Evolutionary conservation across 176 grass and related monocot species (phyloP), one percentile per base, ranked within the genome.

Genomic region (Aegilops longissima): DNA sequence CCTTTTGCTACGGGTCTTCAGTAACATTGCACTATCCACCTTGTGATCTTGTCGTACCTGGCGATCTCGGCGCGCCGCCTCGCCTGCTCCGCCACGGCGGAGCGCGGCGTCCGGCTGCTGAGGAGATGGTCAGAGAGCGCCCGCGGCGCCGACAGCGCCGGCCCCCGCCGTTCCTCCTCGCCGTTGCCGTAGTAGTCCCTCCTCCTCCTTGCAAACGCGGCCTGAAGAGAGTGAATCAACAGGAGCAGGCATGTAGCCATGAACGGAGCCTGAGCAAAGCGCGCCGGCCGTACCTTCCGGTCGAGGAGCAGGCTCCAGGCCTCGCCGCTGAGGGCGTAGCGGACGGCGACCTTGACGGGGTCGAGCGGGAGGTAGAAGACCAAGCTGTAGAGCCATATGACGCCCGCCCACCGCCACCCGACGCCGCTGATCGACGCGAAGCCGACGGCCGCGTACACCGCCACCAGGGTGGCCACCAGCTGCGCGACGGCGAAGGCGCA

Each of bases 351-450:
- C 85, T 98, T 95, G 85, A 98, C 85, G 45, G 86, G 71, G 83
- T 98, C 96, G 14, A 95, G 96, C 18, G 93, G 93, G 29, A 87
- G 56, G 47, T 98, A 98, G 81, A 87, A 93, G 13, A 89, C 69
- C 54, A 93, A 5, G 86, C 91, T 98, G 79, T 98, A 92, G 20
- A 98, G 67, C 93, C 95, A 98, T 79, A 93, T 92, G 68, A 89
- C 82, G 10, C 90, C 95, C 8, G 90, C 91, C 95, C 93, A 98
- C 14, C 93, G 86, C 93, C 95, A 98, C 4, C 91, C 93, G 21
- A 98, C 93, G 40, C 85, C 91, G 31, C 66, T 83, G 80, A 95
- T 92, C 16, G 89, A 95, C 24, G 91, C 91, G 80, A 98, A 98
- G 33, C 77, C 64, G 80, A 90, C 86, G 72, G 89, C 89, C 2